These are phyloP conservation scores for Trifolium dubium DNA, from an alignment of 306 rosid species.

Conservation along the genomic window DNA sequence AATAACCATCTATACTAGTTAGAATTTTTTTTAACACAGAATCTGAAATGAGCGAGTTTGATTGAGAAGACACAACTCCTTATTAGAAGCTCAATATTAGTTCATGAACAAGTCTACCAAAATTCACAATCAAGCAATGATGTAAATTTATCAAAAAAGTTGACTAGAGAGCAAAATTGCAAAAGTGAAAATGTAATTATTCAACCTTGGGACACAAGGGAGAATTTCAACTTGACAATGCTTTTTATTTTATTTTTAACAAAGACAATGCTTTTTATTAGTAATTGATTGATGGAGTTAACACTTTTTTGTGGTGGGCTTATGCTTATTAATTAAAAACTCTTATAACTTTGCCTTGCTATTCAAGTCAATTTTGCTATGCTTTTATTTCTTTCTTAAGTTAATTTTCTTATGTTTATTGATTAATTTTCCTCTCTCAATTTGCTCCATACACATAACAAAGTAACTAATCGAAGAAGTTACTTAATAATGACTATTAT, in stretches of 20 bases:
- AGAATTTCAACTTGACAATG: constrained; percentile 68
- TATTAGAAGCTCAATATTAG: constrained; percentile 59
- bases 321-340: constrained; percentile 24
- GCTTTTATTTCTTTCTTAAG: no score
- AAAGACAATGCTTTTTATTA: constrained; percentile 59
- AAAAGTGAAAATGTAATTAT: constrained; percentile 54
- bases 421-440: background rate
- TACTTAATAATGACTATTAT: constrained; percentile 43
- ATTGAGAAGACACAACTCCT: constrained; percentile 52
- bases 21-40: constrained; percentile 9
- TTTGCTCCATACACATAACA: constrained; percentile 31
- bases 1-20: background rate
- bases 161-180: constrained; percentile 74
- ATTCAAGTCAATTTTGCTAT: constrained; percentile 42
- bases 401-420: background rate
- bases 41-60: constrained; percentile 45
- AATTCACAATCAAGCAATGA: constrained; percentile 59
- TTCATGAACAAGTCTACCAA: constrained; percentile 56
- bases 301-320: constrained; percentile 29
- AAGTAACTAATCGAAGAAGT: constrained; percentile 31
- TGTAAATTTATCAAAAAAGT: constrained; percentile 56
- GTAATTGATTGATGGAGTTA: constrained; percentile 51
- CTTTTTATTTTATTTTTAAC: constrained; percentile 53
- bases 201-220: constrained; percentile 58
- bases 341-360: constrained; percentile 44